Base-by-base conservation (phyloP, 2,329 filamentous ascomycete species). In the Colletotrichum musae region DNA sequence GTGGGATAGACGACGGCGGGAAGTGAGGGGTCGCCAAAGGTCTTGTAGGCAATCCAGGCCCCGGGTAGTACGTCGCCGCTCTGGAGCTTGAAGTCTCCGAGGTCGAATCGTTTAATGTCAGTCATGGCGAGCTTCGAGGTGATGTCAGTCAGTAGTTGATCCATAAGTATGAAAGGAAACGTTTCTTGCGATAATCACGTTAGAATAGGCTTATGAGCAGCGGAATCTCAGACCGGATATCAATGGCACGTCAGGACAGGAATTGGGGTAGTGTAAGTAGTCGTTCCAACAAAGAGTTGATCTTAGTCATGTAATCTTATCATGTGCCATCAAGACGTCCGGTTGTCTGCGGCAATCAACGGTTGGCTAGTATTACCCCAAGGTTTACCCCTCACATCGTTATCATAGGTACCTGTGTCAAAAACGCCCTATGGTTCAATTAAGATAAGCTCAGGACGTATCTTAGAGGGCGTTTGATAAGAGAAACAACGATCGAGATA, bases 31-130 rank as follows among this genome's bases (percentile, higher is more conserved):
- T 90, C 83, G 21, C 93, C 93, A 73, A 92, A 91, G 0, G 92
- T 93, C 79, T 92, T 94, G 84, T 93, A 95, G 16, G 92, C 92
- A 62, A 95, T 89, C 74, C 88, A 87, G 1, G 93, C 93, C 72
- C 88, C 78, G 2, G 86, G 84, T 18, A 95, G 84, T 6, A 80
- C 84, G n/a, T 83, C 83, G 47, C 92, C 91, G 28, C 86, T 89
- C 74, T 92, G 87, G 3, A 95, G 87, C 70, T 86, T 80, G 82
- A 92, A 93, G 78, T 92, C 86, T 18, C 91, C 91, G 0, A 93
- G 84, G 26, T 85, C 78, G 75, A 86, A 92, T 2, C 79, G 87
- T 62, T 88, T 75, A 62, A 74, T 51, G 18, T 72, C 56, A 10
- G 36, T 12, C 67, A 70, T 70, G 51, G 41, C 13, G 13, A 43